A percentile compares a stretch with the other conserved stretches of the same genome.
phyloP scores from a whole-genome alignment of 2,329 filamentous ascomycete genomes.

The Colletotrichum cordylinicola region DNA sequence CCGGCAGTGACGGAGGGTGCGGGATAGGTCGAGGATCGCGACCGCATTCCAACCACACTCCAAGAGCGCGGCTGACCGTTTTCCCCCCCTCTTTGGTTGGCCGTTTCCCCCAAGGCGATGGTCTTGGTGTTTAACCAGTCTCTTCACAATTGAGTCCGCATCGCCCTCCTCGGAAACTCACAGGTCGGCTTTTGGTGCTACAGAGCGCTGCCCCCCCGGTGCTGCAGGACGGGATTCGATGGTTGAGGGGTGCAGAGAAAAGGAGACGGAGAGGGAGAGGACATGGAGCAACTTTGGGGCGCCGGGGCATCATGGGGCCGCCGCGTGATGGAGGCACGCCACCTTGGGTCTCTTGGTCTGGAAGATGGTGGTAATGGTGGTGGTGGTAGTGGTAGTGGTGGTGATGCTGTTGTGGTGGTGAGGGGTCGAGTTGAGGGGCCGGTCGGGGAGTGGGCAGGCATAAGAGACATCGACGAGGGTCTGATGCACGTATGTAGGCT shows the following conservation, averaged over 20 bases:
- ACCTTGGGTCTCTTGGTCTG: neutral
- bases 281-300: neutral
- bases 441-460: neutral
- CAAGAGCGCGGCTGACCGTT: conserved; percentile 1
- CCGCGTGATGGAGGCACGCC: conserved; percentile 18
- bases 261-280: neutral
- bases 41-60: conserved; percentile 10
- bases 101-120: neutral
- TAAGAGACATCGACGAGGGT: neutral
- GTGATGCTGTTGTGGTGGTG: neutral
- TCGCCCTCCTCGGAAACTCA: neutral
- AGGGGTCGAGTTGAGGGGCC: neutral
- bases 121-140: neutral
- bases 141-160: neutral
- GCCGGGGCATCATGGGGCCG: conserved; percentile 9
- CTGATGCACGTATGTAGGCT: neutral
- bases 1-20: neutral
- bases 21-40: neutral
- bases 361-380: neutral
- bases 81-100: neutral
- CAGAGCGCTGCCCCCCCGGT: neutral
- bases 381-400: neutral
- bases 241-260: neutral
- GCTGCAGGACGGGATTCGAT: neutral
- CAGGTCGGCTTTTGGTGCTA: neutral